Percentiles rank a stretch among this genome's conserved stretches.
These are phyloP conservation scores for Marchantia polymorpha DNA, from an alignment of 225 moss, liverwort and hornwort genomes.

Conservation along the genomic window DNA sequence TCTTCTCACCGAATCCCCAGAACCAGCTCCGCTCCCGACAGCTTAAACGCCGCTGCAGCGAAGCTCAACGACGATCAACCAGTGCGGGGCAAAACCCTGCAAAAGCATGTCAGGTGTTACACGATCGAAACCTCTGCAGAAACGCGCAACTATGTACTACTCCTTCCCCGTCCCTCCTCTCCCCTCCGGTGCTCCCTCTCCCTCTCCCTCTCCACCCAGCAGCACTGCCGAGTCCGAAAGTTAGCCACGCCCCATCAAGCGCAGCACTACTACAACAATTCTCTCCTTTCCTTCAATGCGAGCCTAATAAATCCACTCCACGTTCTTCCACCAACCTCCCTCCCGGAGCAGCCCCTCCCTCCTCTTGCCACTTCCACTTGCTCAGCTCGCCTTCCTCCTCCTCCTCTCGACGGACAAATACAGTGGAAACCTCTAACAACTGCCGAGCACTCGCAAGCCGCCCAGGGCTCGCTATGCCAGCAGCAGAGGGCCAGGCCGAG, in stretches of 20 bases:
- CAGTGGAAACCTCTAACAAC: slow-evolving; percentile 1
- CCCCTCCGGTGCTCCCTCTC: neutral
- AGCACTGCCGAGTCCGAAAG: neutral
- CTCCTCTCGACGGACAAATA: neutral
- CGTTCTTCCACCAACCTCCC: slow-evolving; percentile 9
- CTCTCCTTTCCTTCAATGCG: neutral
- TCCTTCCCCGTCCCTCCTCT: neutral
- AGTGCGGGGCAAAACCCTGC: neutral
- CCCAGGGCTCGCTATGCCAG: slow-evolving; percentile 3
- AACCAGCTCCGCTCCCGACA: neutral
- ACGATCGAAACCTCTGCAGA: neutral
- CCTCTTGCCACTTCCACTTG: neutral
- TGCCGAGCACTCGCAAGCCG: slow-evolving; percentile 4
- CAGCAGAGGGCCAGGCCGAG: slow-evolving; percentile 2
- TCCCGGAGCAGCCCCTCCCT: neutral
- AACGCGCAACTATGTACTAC: neutral
- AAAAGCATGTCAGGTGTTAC: neutral
- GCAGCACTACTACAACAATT: neutral
- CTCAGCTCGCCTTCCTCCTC: neutral
- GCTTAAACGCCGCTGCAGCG: neutral
- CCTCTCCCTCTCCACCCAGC: too few species aligned
- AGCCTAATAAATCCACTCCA: slow-evolving; percentile 1
- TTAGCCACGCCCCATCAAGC: neutral
- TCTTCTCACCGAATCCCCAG: neutral
- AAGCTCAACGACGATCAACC: neutral